These are phyloP conservation scores for Komagataella mondaviorum DNA, from an alignment of 805 yeast genomes.

Conservation along the genomic window DNA sequence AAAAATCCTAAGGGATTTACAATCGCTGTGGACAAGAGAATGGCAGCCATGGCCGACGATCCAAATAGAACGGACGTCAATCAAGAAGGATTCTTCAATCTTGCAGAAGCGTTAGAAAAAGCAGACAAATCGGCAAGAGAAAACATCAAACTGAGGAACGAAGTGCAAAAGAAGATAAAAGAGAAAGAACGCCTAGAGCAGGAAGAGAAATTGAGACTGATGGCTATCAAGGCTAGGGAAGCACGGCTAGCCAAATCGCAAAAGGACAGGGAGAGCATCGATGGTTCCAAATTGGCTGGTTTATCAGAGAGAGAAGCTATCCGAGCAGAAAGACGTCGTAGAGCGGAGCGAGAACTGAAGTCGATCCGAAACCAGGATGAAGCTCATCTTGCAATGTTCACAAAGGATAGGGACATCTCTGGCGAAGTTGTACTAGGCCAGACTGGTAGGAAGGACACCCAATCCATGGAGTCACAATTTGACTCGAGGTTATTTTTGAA, in stretches of 20 bases:
- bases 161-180: constrained; percentile 31
- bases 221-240: constrained; percentile 36
- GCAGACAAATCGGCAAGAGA: constrained; percentile 54
- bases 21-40: constrained; percentile 65
- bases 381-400: constrained; percentile 25
- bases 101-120: constrained; percentile 58
- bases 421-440: constrained; percentile 38
- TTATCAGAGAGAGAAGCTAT: constrained; percentile 22
- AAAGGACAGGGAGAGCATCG: background rate
- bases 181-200: constrained; percentile 34
- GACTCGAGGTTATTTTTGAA: constrained; percentile 46
- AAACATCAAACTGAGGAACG: constrained; percentile 36
- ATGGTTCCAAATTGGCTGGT: constrained; percentile 4
- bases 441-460: constrained; percentile 3
- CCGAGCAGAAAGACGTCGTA: constrained; percentile 29
- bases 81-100: constrained; percentile 42
- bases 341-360: constrained; percentile 32
- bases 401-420: constrained; percentile 37
- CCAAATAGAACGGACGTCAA: constrained; percentile 19
- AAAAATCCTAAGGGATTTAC: constrained; percentile 87
- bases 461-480: constrained; percentile 27
- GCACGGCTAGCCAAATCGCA: constrained; percentile 10
- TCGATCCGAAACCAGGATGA: constrained; percentile 30
- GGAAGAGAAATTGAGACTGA: constrained; percentile 33
- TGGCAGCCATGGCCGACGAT: constrained; percentile 31